phyloP scores from a whole-genome alignment of 2,329 filamentous ascomycete species.

The Aspergillus phoenicis region DNA sequence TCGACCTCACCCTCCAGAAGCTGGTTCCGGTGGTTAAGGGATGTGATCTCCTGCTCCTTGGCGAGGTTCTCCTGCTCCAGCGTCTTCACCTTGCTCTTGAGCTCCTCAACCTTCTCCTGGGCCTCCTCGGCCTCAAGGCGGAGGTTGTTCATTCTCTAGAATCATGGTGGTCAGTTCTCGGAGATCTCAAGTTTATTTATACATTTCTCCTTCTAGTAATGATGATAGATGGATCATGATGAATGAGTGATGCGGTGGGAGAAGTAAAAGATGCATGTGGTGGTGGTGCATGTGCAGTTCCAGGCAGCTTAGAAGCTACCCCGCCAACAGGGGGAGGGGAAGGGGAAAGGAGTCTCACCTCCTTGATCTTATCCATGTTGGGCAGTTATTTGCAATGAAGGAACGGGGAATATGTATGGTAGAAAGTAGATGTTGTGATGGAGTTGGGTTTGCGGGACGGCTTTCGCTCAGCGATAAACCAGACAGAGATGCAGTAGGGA shows the following conservation, averaged over 20 bases:
- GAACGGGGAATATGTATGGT: constrained; percentile 28
- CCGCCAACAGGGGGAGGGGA: constrained; percentile 37
- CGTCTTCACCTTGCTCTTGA: constrained; percentile 80
- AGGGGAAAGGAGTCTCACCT: constrained; percentile 61
- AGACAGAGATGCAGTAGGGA: constrained; percentile 15
- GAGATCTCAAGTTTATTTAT: constrained; percentile 20
- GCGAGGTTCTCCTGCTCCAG: constrained; percentile 93
- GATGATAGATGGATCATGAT: constrained; percentile 10
- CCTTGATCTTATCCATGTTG: constrained; percentile 86
- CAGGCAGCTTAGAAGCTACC: constrained; percentile 41
- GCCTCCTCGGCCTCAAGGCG: constrained; percentile 91
- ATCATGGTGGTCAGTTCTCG: constrained; percentile 12
- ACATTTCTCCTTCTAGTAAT: constrained; percentile 7
- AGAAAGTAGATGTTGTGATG: constrained; percentile 26
- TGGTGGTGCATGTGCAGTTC: constrained; percentile 28
- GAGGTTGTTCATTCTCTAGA: constrained; percentile 90
- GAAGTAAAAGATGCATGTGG: constrained; percentile 9
- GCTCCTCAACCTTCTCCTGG: constrained; percentile 78
- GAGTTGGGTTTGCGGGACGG: constrained; percentile 22
- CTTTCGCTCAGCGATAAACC: constrained; percentile 43
- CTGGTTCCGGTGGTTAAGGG: constrained; percentile 91
- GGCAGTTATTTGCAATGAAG: constrained; percentile 19
- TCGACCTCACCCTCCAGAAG: constrained; percentile 88
- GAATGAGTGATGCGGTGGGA: constrained; percentile 18
- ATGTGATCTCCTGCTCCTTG: constrained; percentile 98